Evolutionary conservation across 768 basidiomycete species (phyloP), one percentile per base, ranked within the genome.

Genomic region (Mycena haematopus): DNA sequence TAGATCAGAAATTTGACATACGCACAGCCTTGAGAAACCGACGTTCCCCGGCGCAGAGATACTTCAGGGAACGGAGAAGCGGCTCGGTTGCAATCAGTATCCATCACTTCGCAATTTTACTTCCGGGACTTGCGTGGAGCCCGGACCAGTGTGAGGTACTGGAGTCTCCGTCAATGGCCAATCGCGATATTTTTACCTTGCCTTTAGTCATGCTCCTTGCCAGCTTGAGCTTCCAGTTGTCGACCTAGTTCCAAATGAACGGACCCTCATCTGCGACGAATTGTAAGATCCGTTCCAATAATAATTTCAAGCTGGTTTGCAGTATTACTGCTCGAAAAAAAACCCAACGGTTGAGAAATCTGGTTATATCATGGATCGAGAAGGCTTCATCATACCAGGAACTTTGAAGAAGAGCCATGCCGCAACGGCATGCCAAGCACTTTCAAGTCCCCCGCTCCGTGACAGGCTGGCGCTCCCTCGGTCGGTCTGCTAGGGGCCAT

Each of bases 21-120:
- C 45, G 62, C 44, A 63, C 62, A 63, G 56, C 56, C 62, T 42
- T 35, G 27, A 36, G 14, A 60, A 31, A 45, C 24, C 19, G 52
- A 56, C 27, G 42, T 52, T 62, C 61, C 49, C 55, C 61, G 61
- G 52, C 61, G 55, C 55, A 60, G 8, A 59, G 42, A 45, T 45
- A 33, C 44, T 55, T 31, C 42, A 24, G 14, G 24, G 17, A 17
- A n/a, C 51, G 52, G 45, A 47, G 33, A 53, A 33, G 31, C 31
- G 31, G 44, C 4, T 42, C 51, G 51, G 36, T 40, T 40, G 22
- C 40, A 31, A 33, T 35, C 40, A 31, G 29, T 31, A 31, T 31
- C 29, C 29, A 52, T 52, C 50, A 44, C 19, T 21, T 22, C 9
- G 11, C 27, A 52, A 59, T 33, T n/a, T 11, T 21, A 9, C 8